A percentile compares a stretch with the other conserved stretches of the same genome.
Evolutionary conservation across 208 protist genomes (phyloP).

Genomic region (Trypanosomatidae sp.): DNA sequence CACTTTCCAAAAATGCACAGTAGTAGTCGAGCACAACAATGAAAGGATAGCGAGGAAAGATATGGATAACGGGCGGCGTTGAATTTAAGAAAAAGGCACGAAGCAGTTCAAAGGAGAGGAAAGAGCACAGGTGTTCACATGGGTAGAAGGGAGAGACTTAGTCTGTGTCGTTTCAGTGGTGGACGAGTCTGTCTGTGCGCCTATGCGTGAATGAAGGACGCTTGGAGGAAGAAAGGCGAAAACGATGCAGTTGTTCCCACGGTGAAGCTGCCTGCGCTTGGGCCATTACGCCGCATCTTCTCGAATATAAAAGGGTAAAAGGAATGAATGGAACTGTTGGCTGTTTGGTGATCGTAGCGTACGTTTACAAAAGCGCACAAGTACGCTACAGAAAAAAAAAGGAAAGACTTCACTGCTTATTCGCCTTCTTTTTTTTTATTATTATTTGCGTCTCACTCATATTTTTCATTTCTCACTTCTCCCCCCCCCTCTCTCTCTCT

Average conservation of each 20-base stretch:
- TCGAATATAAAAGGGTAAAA: neutral
- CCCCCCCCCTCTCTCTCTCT: neutral
- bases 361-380: neutral
- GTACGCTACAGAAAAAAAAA: neutral
- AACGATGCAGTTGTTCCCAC: neutral
- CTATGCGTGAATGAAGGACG: neutral
- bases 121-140: neutral
- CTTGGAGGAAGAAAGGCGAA: neutral
- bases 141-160: neutral
- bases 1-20: neutral
- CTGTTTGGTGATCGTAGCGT: neutral
- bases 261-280: neutral
- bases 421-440: neutral
- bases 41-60: neutral
- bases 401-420: neutral
- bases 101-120: neutral
- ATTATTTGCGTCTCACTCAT: slow-evolving; percentile 8
- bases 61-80: neutral
- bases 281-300: neutral
- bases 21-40: neutral
- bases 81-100: neutral
- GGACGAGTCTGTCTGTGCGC: neutral
- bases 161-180: neutral
- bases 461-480: slow-evolving; percentile 9
- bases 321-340: neutral